Evolutionary conservation across 1,284 basidiomycete genomes (phyloP).

Genomic region (Leccinum pallidistipes): DNA sequence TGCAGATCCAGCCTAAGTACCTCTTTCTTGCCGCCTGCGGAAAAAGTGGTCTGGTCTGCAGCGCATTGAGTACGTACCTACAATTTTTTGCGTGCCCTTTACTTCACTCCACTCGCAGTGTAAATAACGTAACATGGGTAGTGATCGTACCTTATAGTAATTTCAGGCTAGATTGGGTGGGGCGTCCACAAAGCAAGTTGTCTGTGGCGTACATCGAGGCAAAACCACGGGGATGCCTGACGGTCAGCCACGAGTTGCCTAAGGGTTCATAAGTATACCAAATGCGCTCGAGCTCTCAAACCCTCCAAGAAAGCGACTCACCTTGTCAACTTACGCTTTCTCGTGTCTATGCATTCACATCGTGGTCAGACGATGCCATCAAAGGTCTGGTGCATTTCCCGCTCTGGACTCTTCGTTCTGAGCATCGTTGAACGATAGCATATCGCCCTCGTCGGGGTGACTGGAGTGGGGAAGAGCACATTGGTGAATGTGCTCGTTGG

Average conservation of each 20-base stretch:
- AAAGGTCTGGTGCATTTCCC: conserved; percentile 7
- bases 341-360: not conserved
- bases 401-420: not conserved
- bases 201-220: conserved; percentile 8
- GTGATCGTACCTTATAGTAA: not conserved
- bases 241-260: conserved; percentile 1
- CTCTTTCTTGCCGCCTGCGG: not conserved
- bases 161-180: not conserved
- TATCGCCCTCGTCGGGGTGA: conserved; percentile 16
- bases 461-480: conserved; percentile 24
- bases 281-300: not conserved
- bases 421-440: conserved; percentile 9
- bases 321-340: not conserved
- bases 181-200: not conserved
- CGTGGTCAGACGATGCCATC: not conserved
- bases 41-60: conserved; percentile 3
- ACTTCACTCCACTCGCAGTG: not conserved
- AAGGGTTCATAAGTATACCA: not conserved
- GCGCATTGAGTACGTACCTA: not conserved
- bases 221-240: conserved; percentile 1
- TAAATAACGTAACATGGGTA: not conserved
- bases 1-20: not conserved
- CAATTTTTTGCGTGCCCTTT: not conserved
- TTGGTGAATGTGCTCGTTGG: conserved; percentile 20
- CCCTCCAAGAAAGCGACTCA: not conserved